Evolutionary conservation across 306 rosid genomes (phyloP).

Genomic region (Cicer pinnatifidum): DNA sequence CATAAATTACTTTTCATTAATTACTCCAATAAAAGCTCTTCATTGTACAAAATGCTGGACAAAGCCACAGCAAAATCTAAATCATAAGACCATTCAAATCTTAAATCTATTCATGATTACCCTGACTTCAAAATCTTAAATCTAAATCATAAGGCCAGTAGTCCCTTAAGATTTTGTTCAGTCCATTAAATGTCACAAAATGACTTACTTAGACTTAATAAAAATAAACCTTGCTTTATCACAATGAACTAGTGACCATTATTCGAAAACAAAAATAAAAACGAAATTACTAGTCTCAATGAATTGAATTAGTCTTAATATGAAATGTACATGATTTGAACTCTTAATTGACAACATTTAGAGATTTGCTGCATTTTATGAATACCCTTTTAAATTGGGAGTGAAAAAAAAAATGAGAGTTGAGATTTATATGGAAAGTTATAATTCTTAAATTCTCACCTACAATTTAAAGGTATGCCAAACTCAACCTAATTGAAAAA

Average conservation of each 20-base stretch:
- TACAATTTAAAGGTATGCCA: conserved; percentile 26
- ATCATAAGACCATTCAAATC: background rate
- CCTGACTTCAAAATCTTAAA: no score
- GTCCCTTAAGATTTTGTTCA: background rate
- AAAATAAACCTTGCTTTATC: no score
- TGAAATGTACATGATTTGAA: conserved; percentile 15
- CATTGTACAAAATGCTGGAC: conserved; percentile 7
- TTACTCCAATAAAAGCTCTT: conserved; percentile 8
- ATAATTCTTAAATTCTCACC: conserved; percentile 8
- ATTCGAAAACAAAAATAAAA: background rate
- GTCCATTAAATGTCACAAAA: background rate
- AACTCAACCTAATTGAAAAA: conserved; percentile 27
- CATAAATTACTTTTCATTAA: background rate
- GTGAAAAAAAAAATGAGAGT: background rate
- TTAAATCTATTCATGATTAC: no score
- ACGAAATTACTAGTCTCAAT: conserved; percentile 12
- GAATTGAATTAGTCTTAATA: no score
- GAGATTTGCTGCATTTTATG: background rate
- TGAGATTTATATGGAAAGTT: conserved; percentile 10
- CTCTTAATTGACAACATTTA: conserved; percentile 13
- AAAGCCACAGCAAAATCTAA: background rate
- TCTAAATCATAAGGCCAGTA: background rate
- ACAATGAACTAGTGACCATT: background rate
- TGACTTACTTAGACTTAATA: background rate
- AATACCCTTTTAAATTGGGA: conserved; percentile 6